Conservation (phyloP, 352 stramenopile species). For the Pythium folliculosum region DNA sequence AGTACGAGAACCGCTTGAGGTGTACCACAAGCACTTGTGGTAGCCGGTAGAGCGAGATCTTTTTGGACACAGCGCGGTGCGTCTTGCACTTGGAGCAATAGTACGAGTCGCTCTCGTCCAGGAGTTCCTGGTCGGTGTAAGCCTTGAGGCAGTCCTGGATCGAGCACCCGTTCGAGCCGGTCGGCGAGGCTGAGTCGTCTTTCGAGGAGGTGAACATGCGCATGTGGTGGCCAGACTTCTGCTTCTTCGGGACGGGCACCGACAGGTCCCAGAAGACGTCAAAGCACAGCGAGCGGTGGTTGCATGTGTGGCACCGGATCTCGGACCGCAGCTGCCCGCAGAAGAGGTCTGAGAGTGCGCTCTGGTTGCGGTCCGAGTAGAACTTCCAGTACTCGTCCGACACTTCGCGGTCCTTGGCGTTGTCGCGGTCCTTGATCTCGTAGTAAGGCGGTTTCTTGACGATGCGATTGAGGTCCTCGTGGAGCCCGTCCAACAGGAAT, state of each 20-base stretch:
- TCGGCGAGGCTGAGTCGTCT: conserved; percentile 4
- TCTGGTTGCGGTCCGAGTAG: background rate
- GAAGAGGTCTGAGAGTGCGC: conserved; percentile 73
- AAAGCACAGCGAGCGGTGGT: conserved; percentile 73
- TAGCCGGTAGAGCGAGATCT: conserved; percentile 74
- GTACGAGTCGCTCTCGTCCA: conserved; percentile 67
- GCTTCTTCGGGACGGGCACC: conserved; percentile 67
- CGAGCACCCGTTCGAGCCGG: conserved; percentile 30
- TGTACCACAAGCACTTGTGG: conserved; percentile 88
- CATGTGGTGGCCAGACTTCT: conserved; percentile 36
- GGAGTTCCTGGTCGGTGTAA: conserved; percentile 70
- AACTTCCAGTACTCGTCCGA: background rate
- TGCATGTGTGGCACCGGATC: conserved; percentile 75
- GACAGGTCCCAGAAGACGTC: conserved; percentile 88
- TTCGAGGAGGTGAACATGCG: conserved; percentile 21
- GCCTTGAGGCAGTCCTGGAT: conserved; percentile 71
- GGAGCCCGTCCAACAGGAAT: conserved; percentile 97
- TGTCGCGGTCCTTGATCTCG: conserved; percentile 61
- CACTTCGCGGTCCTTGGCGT: background rate
- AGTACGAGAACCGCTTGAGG: conserved; percentile 89
- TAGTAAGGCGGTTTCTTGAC: conserved; percentile 84
- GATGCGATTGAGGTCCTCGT: conserved; percentile 98
- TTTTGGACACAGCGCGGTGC: conserved; percentile 67
- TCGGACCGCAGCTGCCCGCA: conserved; percentile 80
- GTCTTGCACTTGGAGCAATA: conserved; percentile 79